phyloP scores from a whole-genome alignment of 306 rosid genomes.

The Spatholobus suberectus region DNA sequence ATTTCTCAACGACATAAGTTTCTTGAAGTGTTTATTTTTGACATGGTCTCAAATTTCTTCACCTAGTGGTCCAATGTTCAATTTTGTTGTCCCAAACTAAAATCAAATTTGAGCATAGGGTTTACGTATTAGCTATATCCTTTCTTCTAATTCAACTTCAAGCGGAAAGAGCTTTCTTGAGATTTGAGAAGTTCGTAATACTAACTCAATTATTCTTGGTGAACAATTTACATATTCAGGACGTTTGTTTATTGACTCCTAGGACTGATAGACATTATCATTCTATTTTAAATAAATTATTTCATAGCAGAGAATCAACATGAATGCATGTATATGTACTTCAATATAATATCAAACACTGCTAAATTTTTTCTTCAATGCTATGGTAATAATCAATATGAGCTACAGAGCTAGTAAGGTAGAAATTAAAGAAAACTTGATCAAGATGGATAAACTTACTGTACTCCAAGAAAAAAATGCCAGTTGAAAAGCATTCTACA shows the following conservation, averaged over 20 bases:
- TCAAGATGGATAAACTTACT: slow-evolving; percentile 56
- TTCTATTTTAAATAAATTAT: neutral
- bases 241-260: neutral
- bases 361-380: neutral
- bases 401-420: neutral
- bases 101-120: neutral
- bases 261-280: neutral
- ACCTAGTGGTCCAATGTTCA: neutral
- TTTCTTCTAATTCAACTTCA: too few species aligned
- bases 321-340: neutral
- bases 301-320: neutral
- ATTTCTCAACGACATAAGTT: neutral
- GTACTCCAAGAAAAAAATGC: slow-evolving; percentile 81
- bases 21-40: neutral
- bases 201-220: neutral
- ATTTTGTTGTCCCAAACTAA: neutral
- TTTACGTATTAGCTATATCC: neutral
- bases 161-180: too few species aligned
- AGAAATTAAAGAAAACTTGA: neutral
- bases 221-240: too few species aligned
- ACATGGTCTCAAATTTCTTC: neutral
- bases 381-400: neutral
- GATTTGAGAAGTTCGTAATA: neutral
- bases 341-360: neutral
- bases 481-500: slow-evolving; percentile 85